Percentiles rank a stretch among this genome's conserved stretches.
phyloP scores from a whole-genome alignment of 176 grass and related monocot genomes.

The bread wheat (Triticum aestivum) region IWGSC_CS_RefSeq_v2.1 NC_057813.1:512831609-512832108 shows the following conservation, averaged over 20 bases:
- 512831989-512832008: background rate
- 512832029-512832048: background rate
- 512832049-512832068: too few relatives aligned
- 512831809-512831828: background rate
- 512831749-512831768: background rate
- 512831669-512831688: background rate
- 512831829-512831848: background rate
- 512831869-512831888: too few relatives aligned
- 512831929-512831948: background rate
- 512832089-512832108: too few relatives aligned
- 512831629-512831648: background rate
- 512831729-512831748: background rate
- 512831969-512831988: background rate
- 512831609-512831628: background rate
- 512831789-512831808: background rate
- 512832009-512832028: background rate
- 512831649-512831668: background rate
- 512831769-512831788: background rate
- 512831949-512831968: background rate
- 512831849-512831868: background rate
- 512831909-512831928: background rate
- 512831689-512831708: conserved; percentile 19
- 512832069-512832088: too few relatives aligned
- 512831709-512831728: conserved; percentile 27
- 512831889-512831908: too few relatives aligned